phyloP scores from a whole-genome alignment of 148 eudicot genomes.

The Tetragonia tetragonoides region DNA sequence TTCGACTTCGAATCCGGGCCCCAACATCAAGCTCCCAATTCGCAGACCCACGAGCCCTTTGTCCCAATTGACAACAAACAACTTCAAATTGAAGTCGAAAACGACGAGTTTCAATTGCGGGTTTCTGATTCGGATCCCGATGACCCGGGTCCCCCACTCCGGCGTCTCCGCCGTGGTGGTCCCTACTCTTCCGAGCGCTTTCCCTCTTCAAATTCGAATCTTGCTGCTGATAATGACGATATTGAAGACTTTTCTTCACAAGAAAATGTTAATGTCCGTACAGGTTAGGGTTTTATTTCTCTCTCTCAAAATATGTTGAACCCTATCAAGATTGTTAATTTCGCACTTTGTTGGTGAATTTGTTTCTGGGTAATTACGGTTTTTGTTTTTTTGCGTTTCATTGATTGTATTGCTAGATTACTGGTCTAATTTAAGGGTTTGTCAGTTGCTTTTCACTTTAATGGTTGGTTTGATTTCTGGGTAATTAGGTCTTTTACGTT shows the following conservation, averaged over 20 bases:
- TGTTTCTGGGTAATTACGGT: no score
- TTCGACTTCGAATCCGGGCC: conserved; percentile 50
- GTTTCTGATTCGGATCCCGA: conserved; percentile 37
- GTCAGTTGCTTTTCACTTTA: not conserved
- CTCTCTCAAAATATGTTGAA: not conserved
- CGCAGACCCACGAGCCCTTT: conserved; percentile 8
- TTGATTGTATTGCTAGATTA: no score
- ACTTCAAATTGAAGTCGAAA: conserved; percentile 13
- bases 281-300: conserved; percentile 33
- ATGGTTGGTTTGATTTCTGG: not conserved
- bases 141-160: conserved; percentile 18
- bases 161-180: conserved; percentile 56
- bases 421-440: not conserved
- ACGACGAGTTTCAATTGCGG: conserved; percentile 36
- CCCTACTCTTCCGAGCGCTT: conserved; percentile 16
- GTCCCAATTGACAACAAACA: not conserved
- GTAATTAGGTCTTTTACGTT: not conserved
- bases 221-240: conserved; percentile 59
- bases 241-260: conserved; percentile 79
- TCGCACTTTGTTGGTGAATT: no score
- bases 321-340: no score
- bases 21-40: conserved; percentile 20
- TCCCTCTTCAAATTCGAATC: conserved; percentile 6
- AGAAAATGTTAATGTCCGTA: conserved; percentile 41
- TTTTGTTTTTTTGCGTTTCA: no score